These are phyloP conservation scores for Coemansia biformis DNA, from an alignment of 192 early-diverging fungal genomes.

Conservation along the genomic window DNA sequence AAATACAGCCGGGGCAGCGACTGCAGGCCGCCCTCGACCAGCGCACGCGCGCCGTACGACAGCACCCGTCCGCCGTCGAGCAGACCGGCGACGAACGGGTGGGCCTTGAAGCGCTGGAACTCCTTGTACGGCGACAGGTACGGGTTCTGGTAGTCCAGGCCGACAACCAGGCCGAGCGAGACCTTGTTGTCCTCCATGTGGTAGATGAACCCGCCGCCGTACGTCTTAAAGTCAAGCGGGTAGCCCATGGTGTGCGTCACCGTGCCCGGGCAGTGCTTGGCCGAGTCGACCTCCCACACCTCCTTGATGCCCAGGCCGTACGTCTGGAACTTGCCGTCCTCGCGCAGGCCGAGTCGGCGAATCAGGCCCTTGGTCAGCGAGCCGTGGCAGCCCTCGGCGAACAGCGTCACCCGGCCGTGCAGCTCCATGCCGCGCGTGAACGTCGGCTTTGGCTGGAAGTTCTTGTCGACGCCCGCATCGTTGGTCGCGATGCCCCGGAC, in stretches of 20 bases:
- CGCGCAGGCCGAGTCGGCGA: constrained; percentile 81
- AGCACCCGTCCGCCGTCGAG: constrained; percentile 88
- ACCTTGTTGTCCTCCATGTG: constrained; percentile 88
- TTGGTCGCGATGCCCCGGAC: constrained; percentile 90
- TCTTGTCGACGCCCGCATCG: constrained; percentile 89
- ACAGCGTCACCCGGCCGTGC: constrained; percentile 86
- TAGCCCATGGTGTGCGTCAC: constrained; percentile 87
- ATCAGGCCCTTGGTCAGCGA: constrained; percentile 87
- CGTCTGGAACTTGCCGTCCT: constrained; percentile 81
- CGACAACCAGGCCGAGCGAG: constrained; percentile 84
- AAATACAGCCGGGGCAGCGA: constrained; percentile 91
- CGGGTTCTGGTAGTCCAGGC: constrained; percentile 92
- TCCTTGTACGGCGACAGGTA: constrained; percentile 94
- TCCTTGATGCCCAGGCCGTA: constrained; percentile 98
- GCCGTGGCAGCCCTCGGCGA: constrained; percentile 98
- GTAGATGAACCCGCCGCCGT: constrained; percentile 94
- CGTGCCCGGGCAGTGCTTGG: constrained; percentile 76
- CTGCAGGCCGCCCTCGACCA: constrained; percentile 95
- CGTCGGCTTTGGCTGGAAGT: constrained; percentile 80
- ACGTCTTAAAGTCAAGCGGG: constrained; percentile 85
- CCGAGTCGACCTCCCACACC: constrained; percentile 90
- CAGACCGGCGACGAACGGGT: constrained; percentile 74
- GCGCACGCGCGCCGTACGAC: constrained; percentile 91
- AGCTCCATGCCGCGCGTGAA: constrained; percentile 96
- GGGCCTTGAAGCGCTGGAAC: constrained; percentile 95